Conservation (phyloP, 306 rosid species). For the Abrus pulchellus region DNA sequence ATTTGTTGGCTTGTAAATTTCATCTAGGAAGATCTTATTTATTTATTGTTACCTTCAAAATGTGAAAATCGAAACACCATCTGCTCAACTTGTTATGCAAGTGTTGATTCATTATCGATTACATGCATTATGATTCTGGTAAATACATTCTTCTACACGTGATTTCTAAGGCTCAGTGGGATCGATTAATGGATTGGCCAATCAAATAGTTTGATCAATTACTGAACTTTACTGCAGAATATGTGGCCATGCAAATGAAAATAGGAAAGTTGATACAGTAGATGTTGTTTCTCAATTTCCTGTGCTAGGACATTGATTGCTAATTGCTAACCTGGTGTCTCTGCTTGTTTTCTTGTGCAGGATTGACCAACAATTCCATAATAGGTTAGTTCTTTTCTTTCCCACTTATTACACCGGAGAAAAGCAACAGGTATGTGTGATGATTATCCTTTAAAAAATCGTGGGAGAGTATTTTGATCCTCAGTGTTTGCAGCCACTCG, state of each 20-base stretch:
- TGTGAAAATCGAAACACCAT: constrained; percentile 10
- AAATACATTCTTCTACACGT: background rate
- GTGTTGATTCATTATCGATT: background rate
- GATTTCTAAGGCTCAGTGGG: background rate
- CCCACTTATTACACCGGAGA: background rate
- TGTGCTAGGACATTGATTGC: constrained; percentile 27
- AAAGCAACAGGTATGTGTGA: background rate
- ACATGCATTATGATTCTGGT: constrained; percentile 21
- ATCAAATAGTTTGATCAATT: background rate
- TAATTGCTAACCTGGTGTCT: constrained; percentile 41
- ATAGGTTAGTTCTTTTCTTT: constrained; percentile 50
- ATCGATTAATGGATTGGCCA: background rate
- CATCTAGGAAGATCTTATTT: background rate
- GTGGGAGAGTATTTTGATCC: background rate
- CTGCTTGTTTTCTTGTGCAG: constrained; percentile 61
- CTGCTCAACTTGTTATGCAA: background rate
- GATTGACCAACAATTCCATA: constrained; percentile 55
- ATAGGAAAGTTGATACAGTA: background rate
- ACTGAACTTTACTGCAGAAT: background rate
- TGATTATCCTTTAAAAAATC: background rate
- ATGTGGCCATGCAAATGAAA: constrained; percentile 11
- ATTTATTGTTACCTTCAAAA: background rate
- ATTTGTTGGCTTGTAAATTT: background rate
- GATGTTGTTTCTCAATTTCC: constrained; percentile 10
- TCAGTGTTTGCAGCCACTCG: background rate